phyloP scores from a whole-genome alignment of 2,329 filamentous ascomycete genomes.

The Claviceps arundinis region DNA sequence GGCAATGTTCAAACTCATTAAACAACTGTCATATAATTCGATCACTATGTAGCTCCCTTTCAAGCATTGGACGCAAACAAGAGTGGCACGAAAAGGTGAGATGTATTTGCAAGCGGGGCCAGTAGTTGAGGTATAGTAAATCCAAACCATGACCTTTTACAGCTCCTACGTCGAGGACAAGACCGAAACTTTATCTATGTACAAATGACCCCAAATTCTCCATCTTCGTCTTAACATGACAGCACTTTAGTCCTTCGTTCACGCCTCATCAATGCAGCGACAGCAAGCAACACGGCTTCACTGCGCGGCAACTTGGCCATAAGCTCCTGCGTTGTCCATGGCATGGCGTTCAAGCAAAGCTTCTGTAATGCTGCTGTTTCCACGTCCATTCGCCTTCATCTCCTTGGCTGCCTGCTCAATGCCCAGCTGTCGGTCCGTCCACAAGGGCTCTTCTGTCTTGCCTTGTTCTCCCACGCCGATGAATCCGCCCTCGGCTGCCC shows the following conservation, averaged over 20 bases:
- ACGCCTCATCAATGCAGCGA: not conserved
- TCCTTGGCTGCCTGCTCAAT: slow-evolving; percentile 53
- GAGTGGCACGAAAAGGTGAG: too few relatives aligned
- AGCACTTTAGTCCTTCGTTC: too few relatives aligned
- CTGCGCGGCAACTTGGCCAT: slow-evolving; percentile 16
- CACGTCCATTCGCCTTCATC: slow-evolving; percentile 34
- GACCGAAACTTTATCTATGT: too few relatives aligned
- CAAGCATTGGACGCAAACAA: too few relatives aligned
- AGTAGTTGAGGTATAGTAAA: too few relatives aligned
- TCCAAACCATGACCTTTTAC: too few relatives aligned
- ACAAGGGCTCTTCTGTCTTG: slow-evolving; percentile 57
- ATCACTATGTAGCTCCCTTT: too few relatives aligned
- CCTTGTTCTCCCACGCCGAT: slow-evolving; percentile 76
- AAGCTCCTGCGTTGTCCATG: slow-evolving; percentile 17
- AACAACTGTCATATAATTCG: too few relatives aligned
- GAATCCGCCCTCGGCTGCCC: slow-evolving; percentile 84
- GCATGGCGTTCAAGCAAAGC: slow-evolving; percentile 44
- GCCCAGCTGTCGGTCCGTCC: slow-evolving; percentile 81
- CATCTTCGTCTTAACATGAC: too few relatives aligned
- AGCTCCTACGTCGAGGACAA: too few relatives aligned
- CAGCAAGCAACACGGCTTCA: not conserved
- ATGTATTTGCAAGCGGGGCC: too few relatives aligned
- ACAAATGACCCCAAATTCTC: too few relatives aligned
- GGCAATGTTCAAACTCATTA: not conserved
- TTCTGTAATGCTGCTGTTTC: slow-evolving; percentile 35